These are phyloP conservation scores for Cystofilobasidium capitatum DNA, from an alignment of 768 basidiomycete genomes.

Conservation along the genomic window DNA sequence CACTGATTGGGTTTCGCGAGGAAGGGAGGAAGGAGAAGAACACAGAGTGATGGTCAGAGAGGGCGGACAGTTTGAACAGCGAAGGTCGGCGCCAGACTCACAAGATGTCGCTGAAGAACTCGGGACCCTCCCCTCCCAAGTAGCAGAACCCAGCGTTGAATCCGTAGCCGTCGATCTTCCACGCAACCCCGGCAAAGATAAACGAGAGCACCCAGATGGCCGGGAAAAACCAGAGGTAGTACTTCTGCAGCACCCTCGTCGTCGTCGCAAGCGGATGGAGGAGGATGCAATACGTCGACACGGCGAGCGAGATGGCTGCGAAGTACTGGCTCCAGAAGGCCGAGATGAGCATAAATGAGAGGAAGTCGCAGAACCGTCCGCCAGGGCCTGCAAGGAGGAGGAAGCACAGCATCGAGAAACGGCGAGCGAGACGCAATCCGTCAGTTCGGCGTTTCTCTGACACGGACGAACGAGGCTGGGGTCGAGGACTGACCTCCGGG, in stretches of 20 bases:
- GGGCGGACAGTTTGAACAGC: no score
- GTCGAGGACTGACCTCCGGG: neutral
- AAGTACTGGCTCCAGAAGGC: constrained; percentile 23
- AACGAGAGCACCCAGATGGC: constrained; percentile 8
- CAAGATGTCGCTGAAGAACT: constrained; percentile 15
- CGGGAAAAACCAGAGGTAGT: neutral
- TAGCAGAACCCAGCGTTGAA: constrained; percentile 21
- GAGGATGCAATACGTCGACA: constrained; percentile 19
- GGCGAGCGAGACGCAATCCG: no score
- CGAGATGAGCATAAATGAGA: constrained; percentile 11
- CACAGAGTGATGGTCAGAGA: neutral
- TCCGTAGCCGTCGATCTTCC: constrained; percentile 13
- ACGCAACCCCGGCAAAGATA: constrained; percentile 10
- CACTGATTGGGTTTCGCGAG: no score
- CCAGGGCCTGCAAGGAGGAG: neutral
- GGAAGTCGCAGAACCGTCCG: neutral
- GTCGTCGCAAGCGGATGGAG: constrained; percentile 8
- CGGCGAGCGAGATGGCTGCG: constrained; percentile 4
- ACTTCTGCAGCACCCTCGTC: constrained; percentile 2
- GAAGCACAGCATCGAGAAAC: no score
- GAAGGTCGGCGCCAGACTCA: neutral
- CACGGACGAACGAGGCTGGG: neutral
- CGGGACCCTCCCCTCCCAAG: neutral
- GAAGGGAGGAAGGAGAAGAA: neutral
- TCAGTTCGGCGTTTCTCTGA: neutral